Conservation (phyloP, 495 filamentous ascomycete species). For the Penicillium verhagenii region DNA sequence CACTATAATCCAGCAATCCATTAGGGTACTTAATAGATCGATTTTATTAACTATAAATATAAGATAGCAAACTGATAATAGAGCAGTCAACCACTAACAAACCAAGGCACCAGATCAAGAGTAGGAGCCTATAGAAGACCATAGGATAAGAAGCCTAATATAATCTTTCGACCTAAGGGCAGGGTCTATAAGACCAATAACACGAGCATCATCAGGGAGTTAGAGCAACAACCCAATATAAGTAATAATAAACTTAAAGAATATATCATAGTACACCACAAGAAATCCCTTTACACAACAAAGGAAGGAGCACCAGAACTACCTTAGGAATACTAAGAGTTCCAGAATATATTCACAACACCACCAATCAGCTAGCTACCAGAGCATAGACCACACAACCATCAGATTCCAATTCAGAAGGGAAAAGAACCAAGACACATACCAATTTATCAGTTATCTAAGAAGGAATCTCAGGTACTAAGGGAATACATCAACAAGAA, state of each 20-base stretch:
- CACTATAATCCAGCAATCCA: neutral
- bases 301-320: conserved; percentile 1
- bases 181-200: no score
- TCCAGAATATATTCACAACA: conserved; percentile 2
- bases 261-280: neutral
- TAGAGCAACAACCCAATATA: neutral
- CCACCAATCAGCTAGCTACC: neutral
- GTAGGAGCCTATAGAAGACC: no score
- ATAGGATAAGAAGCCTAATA: neutral
- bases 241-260: no score
- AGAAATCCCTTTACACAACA: neutral
- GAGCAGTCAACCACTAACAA: neutral
- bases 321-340: conserved; percentile 6
- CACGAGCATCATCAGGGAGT: neutral
- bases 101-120: no score
- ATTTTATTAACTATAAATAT: neutral
- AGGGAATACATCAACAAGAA: conserved; percentile 23
- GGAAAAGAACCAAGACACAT: no score
- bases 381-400: no score
- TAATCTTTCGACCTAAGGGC: neutral
- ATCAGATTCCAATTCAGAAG: no score
- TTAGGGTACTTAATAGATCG: neutral
- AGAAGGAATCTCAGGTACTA: no score
- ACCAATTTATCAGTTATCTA: no score
- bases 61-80: neutral